Evolutionary conservation across 1,139 yeast species (phyloP), one percentile per base, ranked within the genome.

Genomic region (Hansenula lynferdii): DNA sequence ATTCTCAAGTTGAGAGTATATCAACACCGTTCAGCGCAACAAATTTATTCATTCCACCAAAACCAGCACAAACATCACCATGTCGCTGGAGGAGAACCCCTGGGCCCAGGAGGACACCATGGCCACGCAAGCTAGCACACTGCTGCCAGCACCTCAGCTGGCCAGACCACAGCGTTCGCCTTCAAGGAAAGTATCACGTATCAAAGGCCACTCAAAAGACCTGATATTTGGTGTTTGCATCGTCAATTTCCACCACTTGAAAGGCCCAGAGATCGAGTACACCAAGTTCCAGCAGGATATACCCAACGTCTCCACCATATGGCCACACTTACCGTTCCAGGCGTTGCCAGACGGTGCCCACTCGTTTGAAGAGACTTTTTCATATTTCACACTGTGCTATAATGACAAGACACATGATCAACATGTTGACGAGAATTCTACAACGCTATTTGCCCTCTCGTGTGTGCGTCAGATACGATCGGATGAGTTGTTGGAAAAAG

Each of bases 281-380:
- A 86, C 96, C 89, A 71, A 79, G 36, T 89, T 95, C 16, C 76
- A 81, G 41, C 77, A 79, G 38, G 69, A 69, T 1, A 64, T 50
- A 2, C 50, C 55, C 0, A 57, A 52, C 10, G 63, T n/a, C n/a
- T 59, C 73, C 0, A 57, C 63, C 8, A 62, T 84, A 18, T 92
- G 96, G 87, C 87, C 92, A n/a, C 80, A 84, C 53, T 64, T 92
- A 33, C 94, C 97, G 3, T 92, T 92, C 56, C 97, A 90, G 57
- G 95, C 97, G 3, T 66, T 92, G 26, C 98, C 98, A 0, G 98
- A 92, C 60, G 98, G 98, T 2, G 83, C 95, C 2, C 98, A 92
- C 60, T 68, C 77, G 61, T 92, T 82, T 55, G 95, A 89, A 57
- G 97, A 92, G 58, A 90, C 96, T 4, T 89, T 89, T 56, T 84